Evolutionary conservation across 768 basidiomycete genomes (phyloP).

Genomic region (Gautieria morchelliformis): DNA sequence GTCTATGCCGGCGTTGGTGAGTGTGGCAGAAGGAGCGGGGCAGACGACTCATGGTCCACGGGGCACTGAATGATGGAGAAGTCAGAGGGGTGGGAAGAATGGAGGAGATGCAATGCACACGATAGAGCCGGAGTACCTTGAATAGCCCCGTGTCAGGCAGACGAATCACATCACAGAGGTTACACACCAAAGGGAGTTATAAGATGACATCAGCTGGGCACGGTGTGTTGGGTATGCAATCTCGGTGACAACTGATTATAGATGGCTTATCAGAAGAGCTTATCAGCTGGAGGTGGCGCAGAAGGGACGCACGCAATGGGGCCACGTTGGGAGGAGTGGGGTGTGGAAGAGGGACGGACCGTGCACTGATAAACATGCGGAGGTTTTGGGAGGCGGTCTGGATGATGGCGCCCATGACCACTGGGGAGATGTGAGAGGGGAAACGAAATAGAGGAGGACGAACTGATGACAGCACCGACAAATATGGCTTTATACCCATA

Average conservation of each 20-base stretch:
- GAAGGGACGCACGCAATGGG: constrained; percentile 1
- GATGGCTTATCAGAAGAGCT: not conserved
- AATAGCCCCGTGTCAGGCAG: not conserved
- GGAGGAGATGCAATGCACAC: not conserved
- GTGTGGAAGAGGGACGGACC: not conserved
- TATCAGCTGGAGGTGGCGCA: not conserved
- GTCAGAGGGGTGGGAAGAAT: not conserved
- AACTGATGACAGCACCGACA: constrained; percentile 32
- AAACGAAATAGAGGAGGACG: not conserved
- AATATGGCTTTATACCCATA: constrained; percentile 42
- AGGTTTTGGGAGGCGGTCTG: constrained; percentile 8
- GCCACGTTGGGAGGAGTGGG: constrained; percentile 17
- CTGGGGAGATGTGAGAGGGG: not conserved
- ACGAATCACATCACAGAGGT: not conserved
- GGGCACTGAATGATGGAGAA: not conserved
- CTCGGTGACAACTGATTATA: constrained; percentile 53
- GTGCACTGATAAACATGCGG: constrained; percentile 7
- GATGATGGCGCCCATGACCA: constrained; percentile 4
- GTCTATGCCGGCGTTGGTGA: not conserved
- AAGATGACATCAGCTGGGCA: constrained; percentile 64
- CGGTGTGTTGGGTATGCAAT: constrained; percentile 80
- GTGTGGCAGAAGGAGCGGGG: not conserved
- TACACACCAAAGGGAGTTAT: constrained; percentile 76
- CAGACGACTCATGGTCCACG: constrained; percentile 4
- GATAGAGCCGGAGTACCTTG: constrained; percentile 10